Evolutionary conservation across 2,329 filamentous ascomycete genomes (phyloP), one percentile per base, ranked within the genome.

Genomic region (Arthrobotrys sinensis): DNA sequence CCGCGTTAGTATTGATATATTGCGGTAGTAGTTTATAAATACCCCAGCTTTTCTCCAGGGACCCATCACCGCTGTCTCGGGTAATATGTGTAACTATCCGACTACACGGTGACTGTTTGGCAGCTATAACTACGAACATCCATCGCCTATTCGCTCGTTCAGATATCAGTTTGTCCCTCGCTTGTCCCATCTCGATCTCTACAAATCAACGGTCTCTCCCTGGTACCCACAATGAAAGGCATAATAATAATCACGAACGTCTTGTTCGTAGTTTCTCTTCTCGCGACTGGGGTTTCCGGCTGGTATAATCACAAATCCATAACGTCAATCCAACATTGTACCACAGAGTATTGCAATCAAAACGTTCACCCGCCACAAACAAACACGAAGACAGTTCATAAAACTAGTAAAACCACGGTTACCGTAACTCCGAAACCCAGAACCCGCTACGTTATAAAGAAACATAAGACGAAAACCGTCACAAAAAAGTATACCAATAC

Each of bases 401-500:
- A 48, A 19, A 65, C 43, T 14, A 32, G 19, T 11, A 73, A 53
- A 48, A 7, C 7, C 21, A 46, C 38, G 1, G 43, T 52, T 6
- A 77, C 60, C n/a, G 50, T 40, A 5, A 65, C 48, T 16, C 72
- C 66, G 14, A 77, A 70, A 14, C 57, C 57, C 2, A 66, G 60
- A 24, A 71, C 75, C 12, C 38, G 62, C 53, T 72, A 72, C 38
- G 36, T 68, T 21, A 71, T 32, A 11, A 57, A 57, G 43, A 69
- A 76, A 34, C 46, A 64, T 24, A 10, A 70, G 19, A 71, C 75
- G 4, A 71, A 36, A 16, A 72, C 66, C 3, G 16, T 78, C 53
- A 57, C 14, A 0, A 36, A 63, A 14, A 52, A 55, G 12, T 2
- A 28, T 14, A 67, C 62, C 12, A 72, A 63, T 14, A 66, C 57